Evolutionary conservation across 306 rosid species (phyloP).

Genomic region (Quercus engelmannii): DNA sequence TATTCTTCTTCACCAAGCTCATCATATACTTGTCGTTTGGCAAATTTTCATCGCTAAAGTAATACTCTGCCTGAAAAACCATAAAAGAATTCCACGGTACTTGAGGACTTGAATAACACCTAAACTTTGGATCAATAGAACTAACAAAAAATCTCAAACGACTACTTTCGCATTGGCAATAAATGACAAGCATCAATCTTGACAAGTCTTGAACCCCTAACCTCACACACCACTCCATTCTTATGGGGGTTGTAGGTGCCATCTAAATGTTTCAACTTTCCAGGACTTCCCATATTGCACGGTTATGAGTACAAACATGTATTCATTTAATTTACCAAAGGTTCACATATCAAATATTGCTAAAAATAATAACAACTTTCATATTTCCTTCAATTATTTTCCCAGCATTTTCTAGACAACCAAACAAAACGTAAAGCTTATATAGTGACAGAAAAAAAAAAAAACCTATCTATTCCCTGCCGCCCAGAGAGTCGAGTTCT

Average conservation of each 20-base stretch:
- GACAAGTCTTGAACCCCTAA: not conserved
- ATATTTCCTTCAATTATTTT: not conserved
- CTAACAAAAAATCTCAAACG: not conserved
- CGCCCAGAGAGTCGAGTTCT: not conserved
- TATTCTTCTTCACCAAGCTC: conserved; percentile 69
- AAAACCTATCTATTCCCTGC: not conserved
- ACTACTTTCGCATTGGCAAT: not conserved
- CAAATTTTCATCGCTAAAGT: conserved; percentile 87
- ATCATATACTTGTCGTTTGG: conserved; percentile 59
- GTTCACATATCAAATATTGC: not conserved
- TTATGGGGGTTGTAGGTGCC: not conserved
- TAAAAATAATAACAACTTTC: not conserved
- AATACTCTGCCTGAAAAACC: conserved; percentile 81
- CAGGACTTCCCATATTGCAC: not conserved
- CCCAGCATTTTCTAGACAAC: conserved; percentile 1
- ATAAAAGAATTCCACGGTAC: not conserved
- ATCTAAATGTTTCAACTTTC: not conserved
- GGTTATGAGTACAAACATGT: not conserved
- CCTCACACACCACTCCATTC: not conserved
- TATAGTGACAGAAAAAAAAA: not conserved
- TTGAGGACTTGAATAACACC: not conserved
- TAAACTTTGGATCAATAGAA: not conserved
- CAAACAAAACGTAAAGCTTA: not conserved
- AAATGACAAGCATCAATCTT: not conserved
- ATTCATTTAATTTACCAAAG: not conserved